These are phyloP conservation scores for Ochetophila trinervis DNA, from an alignment of 306 rosid genomes.

Conservation along the genomic window DNA sequence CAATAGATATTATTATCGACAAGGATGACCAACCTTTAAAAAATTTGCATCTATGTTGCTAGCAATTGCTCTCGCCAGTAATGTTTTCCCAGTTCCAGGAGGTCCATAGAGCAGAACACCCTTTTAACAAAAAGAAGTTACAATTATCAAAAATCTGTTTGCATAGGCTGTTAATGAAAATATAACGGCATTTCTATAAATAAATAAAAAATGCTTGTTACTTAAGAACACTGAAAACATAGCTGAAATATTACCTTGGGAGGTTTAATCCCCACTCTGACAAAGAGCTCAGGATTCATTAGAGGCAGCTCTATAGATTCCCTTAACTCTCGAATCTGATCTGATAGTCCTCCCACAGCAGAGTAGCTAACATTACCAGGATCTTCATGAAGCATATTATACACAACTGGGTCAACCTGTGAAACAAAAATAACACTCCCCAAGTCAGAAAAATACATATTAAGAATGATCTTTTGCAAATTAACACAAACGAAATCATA, in stretches of 20 bases:
- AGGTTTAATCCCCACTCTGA: slow-evolving; percentile 95
- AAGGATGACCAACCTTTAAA: slow-evolving; percentile 58
- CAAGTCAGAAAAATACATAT: slow-evolving; percentile 1
- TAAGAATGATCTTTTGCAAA: background rate
- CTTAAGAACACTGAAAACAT: background rate
- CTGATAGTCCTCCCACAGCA: slow-evolving; percentile 97
- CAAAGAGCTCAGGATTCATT: slow-evolving; percentile 94
- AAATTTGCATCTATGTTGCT: slow-evolving; percentile 96
- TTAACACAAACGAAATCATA: too few species aligned
- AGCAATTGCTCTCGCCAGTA: slow-evolving; percentile 39
- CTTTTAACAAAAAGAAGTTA: background rate
- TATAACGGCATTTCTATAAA: background rate
- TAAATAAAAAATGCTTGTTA: background rate
- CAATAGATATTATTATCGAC: too few species aligned
- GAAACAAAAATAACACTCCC: slow-evolving; percentile 19
- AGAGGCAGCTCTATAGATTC: slow-evolving; percentile 95
- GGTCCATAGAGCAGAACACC: slow-evolving; percentile 43
- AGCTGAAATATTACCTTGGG: slow-evolving; percentile 60
- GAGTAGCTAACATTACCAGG: slow-evolving; percentile 98
- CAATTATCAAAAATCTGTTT: background rate
- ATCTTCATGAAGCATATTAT: slow-evolving; percentile 96
- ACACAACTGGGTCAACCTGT: slow-evolving; percentile 92
- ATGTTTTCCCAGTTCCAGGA: slow-evolving; percentile 38
- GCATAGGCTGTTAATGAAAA: background rate
- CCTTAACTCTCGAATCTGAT: slow-evolving; percentile 94